Evolutionary conservation across 495 filamentous ascomycete species (phyloP), one percentile per base, ranked within the genome.

Genomic region (Mytilinidion resinicola): DNA sequence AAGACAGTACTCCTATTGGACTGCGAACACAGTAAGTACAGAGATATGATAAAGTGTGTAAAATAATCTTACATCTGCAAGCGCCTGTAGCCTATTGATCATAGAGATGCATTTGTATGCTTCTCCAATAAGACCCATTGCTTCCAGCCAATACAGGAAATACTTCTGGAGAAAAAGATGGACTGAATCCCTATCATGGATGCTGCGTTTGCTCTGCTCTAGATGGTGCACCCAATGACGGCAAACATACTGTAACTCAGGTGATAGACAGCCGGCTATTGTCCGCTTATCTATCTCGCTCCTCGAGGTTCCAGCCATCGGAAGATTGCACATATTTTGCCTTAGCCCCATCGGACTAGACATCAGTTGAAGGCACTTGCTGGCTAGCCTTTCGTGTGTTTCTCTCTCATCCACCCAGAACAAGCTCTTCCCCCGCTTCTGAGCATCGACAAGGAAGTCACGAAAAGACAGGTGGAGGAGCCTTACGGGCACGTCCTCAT

Each of bases 381-480:
- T 17, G 0, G 64, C 66, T 51, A 79, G 56, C 35, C 36, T 60
- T 19, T 63, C 15, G 57, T 79, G 68, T 1, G 63, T 57, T 59
- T 63, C 34, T 58, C 59, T 60, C 59, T 77, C 69, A 53, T 77
- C 63, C 19, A 78, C 61, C 62, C 67, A 71, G 61, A 77, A 76
- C 30, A 19, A 38, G 35, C 46, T 51, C 60, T 70, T 65, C 42
- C 69, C 54, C 51, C 63, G 67, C 11, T 65, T 50, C 38, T 25
- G 44, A 48, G 59, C 49, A 58, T 76, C 70, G 43, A 80, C 50
- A 14, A 82, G 72, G 59, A 75, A 81, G 61, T 81, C 78, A 44
- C 74, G 76, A 57, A 82, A 78, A 21, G 77, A 80, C 15, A 68
- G 71, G 59, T 82, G 76, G 43, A 74, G 72, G 3, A 75, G 61